A percentile compares a stretch with the other conserved stretches of the same genome.
Evolutionary conservation across 2,329 filamentous ascomycete genomes (phyloP).

Genomic region (Escovopsis sp.): DNA sequence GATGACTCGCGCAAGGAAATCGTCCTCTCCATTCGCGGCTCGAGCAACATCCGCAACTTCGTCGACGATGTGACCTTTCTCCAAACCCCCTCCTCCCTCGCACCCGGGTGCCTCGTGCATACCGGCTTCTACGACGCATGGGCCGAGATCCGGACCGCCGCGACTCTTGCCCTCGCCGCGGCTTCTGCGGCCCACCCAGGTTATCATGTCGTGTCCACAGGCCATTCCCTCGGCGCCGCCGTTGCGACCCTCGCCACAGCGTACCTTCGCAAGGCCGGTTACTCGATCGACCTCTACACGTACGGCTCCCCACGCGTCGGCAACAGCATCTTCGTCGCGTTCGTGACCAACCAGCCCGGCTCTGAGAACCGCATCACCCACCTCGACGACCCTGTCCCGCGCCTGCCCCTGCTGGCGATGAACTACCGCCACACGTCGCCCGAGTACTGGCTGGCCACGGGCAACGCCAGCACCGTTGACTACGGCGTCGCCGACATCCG

Average conservation of each 20-base stretch:
- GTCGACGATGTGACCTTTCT: slow-evolving; percentile 33
- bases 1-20: slow-evolving; percentile 36
- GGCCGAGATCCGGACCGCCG: slow-evolving; percentile 31
- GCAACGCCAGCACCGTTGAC: slow-evolving; percentile 15
- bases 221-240: slow-evolving; percentile 54
- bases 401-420: slow-evolving; percentile 44
- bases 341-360: slow-evolving; percentile 36
- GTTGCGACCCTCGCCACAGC: slow-evolving; percentile 45
- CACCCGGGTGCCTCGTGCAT: slow-evolving; percentile 34
- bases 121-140: slow-evolving; percentile 45
- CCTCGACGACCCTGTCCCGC: slow-evolving; percentile 49
- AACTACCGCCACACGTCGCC: slow-evolving; percentile 52
- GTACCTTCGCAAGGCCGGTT: slow-evolving; percentile 34
- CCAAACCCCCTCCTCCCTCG: slow-evolving; percentile 15
- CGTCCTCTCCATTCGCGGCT: slow-evolving; percentile 45
- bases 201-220: slow-evolving; percentile 42
- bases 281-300: slow-evolving; percentile 40
- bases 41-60: slow-evolving; percentile 43
- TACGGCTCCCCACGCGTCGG: slow-evolving; percentile 54
- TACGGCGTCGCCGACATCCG: slow-evolving; percentile 26
- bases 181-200: slow-evolving; percentile 31
- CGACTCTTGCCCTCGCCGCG: slow-evolving; percentile 26
- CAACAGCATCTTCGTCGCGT: slow-evolving; percentile 37
- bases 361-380: slow-evolving; percentile 51
- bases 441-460: slow-evolving; percentile 47